Base-by-base conservation (phyloP, 139 green algal genomes). In the Nannochloris sp. region DNA sequence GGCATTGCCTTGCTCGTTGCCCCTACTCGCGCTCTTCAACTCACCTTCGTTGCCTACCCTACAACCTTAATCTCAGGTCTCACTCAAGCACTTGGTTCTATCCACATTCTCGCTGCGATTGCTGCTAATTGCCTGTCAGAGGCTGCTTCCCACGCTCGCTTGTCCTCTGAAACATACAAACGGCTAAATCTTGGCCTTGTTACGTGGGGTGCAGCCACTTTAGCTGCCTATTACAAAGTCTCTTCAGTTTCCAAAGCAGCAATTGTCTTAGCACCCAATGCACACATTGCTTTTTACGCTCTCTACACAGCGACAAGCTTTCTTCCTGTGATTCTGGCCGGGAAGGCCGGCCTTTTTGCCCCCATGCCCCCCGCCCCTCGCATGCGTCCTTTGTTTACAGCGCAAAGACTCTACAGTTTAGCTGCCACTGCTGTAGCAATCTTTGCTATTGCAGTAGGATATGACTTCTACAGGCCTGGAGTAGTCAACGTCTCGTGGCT, bases 91-190 rank as follows among this genome's bases (percentile, higher is more conserved):
- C 27, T 37, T 35, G 31, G 23, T 62, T 6, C 55, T 44, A 19
- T 48, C 32, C n/a, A 34, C n/a, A 13, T 73, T 32, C 39, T 72
- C 24, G 64, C 57, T 0, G 71, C 64, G 1, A 15, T 73, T 6
- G 39, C 45, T 27, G 45, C 64, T 1, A 30, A 78, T 64, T 64
- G 55, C 24, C 53, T 67, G 55, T 48, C 81, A 71, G 75, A 83
- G 32, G 81, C 81, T 8, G 70, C 72, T 4, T 61, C 61, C 19
- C 60, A 75, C 30, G 69, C 60, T 2, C 68, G 75, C 12, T 67
- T 87, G 44, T 34, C 48, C 8, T 76, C 64, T 3, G 73, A 78
- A 55, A 87, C 81, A 29, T 87, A 87, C 75, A 69, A 79, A 66
- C 72, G 79, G 4, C 72, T 87, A 4, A 68, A 73, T 64, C 27